Evolutionary conservation across 805 yeast genomes (phyloP).

Genomic region (Tetrapisispora nanseiensis): DNA sequence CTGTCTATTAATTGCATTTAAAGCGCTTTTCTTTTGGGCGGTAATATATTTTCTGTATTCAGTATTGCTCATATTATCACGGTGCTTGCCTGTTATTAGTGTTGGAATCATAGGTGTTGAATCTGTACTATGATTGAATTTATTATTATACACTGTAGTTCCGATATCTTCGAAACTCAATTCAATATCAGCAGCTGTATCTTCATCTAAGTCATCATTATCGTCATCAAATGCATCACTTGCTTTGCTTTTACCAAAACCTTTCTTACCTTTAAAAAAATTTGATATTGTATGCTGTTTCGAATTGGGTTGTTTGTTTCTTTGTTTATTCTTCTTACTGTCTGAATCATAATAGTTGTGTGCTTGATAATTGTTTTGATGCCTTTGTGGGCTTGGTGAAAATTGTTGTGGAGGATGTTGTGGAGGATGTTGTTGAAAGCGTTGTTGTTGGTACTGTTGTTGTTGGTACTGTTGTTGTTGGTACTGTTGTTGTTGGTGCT

Average conservation of each 20-base stretch:
- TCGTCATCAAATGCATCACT: conserved; percentile 32
- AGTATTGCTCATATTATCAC: conserved; percentile 35
- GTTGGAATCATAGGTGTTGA: conserved; percentile 74
- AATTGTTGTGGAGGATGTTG: conserved; percentile 12
- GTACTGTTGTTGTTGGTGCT: conserved; percentile 2
- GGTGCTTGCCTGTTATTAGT: conserved; percentile 31
- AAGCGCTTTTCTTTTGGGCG: conserved; percentile 51
- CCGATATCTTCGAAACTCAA: conserved; percentile 57
- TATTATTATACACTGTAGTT: conserved; percentile 47
- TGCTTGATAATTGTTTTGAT: neutral
- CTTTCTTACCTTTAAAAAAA: conserved; percentile 16
- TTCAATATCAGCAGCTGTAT: conserved; percentile 23
- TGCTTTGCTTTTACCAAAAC: conserved; percentile 15
- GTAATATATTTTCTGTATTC: conserved; percentile 65
- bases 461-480: conserved; percentile 4
- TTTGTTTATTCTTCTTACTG: neutral
- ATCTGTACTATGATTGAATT: conserved; percentile 45
- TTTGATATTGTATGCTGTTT: conserved; percentile 18
- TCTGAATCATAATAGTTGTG: neutral
- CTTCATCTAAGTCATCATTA: conserved; percentile 29
- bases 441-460: conserved; percentile 7
- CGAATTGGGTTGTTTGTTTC: neutral
- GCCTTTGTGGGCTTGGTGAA: conserved; percentile 1
- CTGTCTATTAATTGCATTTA: conserved; percentile 32
- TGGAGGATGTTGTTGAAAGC: conserved; percentile 4